Conservation (phyloP, 441 rosid species). For the Populus hybrid region DNA sequence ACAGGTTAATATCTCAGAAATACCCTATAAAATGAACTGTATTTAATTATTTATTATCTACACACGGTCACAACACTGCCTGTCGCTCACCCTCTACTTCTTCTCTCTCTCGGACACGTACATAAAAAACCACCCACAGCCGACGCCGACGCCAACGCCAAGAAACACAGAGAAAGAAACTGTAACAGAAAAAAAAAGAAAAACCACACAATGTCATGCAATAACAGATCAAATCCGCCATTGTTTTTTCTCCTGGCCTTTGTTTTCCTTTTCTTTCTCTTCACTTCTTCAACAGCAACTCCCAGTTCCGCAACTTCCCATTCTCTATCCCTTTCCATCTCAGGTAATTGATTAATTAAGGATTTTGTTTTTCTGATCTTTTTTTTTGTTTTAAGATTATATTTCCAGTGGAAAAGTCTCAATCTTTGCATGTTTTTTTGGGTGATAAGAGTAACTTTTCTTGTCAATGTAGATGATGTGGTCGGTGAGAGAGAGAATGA, state of each 20-base stretch:
- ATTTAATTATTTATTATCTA: neutral
- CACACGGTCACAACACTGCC: neutral
- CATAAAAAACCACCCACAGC: neutral
- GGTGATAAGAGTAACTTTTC: neutral
- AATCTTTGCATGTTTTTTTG: too few species aligned
- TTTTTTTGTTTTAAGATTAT: too few species aligned
- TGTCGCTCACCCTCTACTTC: neutral
- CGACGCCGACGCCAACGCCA: neutral
- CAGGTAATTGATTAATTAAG: slow-evolving; percentile 11
- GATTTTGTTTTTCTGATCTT: too few species aligned
- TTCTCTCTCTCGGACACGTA: neutral
- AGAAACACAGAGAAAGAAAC: neutral
- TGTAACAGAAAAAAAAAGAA: neutral
- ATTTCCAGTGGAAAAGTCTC: too few species aligned
- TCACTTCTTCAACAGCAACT: slow-evolving; percentile 18
- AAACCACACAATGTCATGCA: neutral
- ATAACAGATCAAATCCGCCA: slow-evolving; percentile 35
- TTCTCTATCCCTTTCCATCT: slow-evolving; percentile 10
- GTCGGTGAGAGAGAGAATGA: slow-evolving; percentile 21
- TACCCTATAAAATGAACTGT: neutral
- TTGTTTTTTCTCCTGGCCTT: slow-evolving; percentile 20
- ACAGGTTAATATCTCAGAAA: neutral
- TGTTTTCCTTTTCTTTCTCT: slow-evolving; percentile 23
- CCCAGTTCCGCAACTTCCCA: neutral
- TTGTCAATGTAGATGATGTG: slow-evolving; percentile 3